Evolutionary conservation across 306 rosid species (phyloP).

Genomic region (Ammopiptanthus mongolicus): DNA sequence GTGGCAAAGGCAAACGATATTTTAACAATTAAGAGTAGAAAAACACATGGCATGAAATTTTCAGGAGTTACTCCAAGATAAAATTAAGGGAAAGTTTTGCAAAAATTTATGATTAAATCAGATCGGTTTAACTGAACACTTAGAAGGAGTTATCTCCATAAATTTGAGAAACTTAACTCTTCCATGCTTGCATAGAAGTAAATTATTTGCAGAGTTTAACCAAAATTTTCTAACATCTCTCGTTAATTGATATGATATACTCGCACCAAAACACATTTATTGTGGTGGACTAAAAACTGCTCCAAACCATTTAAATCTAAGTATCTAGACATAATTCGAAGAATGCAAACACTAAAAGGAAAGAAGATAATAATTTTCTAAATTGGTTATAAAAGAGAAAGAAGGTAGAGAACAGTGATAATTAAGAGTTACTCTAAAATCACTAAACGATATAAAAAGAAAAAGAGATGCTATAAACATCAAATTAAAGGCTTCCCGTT

Average conservation of each 20-base stretch:
- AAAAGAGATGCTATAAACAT: neutral
- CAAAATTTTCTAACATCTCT: neutral
- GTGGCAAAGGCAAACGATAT: neutral
- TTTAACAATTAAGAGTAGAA: neutral
- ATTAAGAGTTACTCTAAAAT: constrained; percentile 6
- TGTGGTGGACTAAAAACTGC: neutral
- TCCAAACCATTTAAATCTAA: neutral
- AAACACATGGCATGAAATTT: neutral
- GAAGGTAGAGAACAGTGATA: constrained; percentile 2
- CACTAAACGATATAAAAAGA: neutral
- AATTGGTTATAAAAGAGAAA: neutral
- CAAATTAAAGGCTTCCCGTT: constrained; percentile 8
- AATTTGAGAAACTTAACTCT: neutral
- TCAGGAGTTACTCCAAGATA: neutral
- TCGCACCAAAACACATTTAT: neutral
- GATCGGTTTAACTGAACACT: neutral
- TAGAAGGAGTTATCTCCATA: neutral
- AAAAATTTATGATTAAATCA: neutral
- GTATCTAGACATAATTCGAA: neutral
- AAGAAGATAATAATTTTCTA: neutral
- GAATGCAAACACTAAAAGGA: neutral
- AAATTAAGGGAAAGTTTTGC: neutral
- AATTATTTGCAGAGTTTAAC: neutral
- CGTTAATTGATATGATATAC: neutral
- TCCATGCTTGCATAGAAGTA: neutral